These are phyloP conservation scores for Petunia axillaris DNA, from an alignment of 257 asterid genomes.

Conservation along the genomic window DNA sequence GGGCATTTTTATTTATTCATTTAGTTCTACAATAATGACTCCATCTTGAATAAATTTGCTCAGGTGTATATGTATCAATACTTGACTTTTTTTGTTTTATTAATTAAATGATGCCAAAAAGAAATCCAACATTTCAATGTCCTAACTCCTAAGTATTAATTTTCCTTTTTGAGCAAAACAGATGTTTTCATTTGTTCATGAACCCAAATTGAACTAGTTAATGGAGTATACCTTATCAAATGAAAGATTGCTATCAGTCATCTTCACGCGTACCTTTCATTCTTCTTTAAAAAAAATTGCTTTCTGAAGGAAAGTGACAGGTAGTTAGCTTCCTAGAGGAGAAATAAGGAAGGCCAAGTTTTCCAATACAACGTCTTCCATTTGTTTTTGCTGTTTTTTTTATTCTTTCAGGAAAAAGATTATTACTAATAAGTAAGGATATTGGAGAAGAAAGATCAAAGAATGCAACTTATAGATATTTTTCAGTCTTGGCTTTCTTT, in stretches of 20 bases:
- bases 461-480: not conserved
- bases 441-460: not conserved
- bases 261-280: not conserved
- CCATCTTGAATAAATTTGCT: too few species aligned
- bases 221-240: too few species aligned
- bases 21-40: too few species aligned
- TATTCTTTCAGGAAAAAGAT: not conserved
- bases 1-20: too few species aligned
- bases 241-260: not conserved
- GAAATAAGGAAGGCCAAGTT: not conserved
- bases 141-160: too few species aligned
- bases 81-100: too few species aligned
- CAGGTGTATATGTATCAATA: too few species aligned
- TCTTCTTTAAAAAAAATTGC: not conserved
- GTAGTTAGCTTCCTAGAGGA: constrained; percentile 11
- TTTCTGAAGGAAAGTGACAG: not conserved
- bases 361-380: not conserved
- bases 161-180: not conserved
- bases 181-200: not conserved
- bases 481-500: too few species aligned
- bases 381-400: not conserved
- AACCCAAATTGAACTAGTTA: too few species aligned
- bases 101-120: too few species aligned
- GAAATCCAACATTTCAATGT: too few species aligned
- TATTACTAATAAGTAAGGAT: not conserved